Percentiles rank a stretch among this genome's conserved stretches.
These are phyloP conservation scores for Rhodamnia rubescens DNA, from an alignment of 345 rosid genomes.

Conservation along the genomic window DNA sequence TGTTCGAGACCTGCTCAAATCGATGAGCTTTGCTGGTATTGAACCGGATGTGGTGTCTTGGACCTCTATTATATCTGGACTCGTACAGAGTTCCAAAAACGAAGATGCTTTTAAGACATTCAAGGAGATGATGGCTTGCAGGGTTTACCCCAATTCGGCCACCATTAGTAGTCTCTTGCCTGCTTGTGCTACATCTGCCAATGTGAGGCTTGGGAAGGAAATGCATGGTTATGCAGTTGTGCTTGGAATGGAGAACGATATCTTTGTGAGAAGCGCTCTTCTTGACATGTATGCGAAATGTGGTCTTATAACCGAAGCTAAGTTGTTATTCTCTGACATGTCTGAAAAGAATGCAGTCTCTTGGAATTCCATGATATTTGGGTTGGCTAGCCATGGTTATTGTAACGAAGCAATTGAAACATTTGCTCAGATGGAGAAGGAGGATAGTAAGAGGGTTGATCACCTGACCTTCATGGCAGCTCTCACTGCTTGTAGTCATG, in stretches of 20 bases:
- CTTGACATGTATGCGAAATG: slow-evolving; percentile 84
- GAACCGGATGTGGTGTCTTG: slow-evolving; percentile 71
- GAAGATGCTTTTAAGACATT: slow-evolving; percentile 48
- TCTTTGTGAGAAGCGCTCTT: slow-evolving; percentile 64
- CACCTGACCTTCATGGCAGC: slow-evolving; percentile 76
- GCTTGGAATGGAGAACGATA: slow-evolving; percentile 46
- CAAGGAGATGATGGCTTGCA: slow-evolving; percentile 37
- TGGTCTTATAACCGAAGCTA: slow-evolving; percentile 52
- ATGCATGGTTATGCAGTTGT: slow-evolving; percentile 58
- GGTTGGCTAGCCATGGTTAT: slow-evolving; percentile 67
- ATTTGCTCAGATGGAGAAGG: slow-evolving; percentile 53
- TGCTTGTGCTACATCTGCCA: slow-evolving; percentile 42
- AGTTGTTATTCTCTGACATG: slow-evolving; percentile 39
- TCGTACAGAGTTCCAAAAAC: slow-evolving; percentile 50
- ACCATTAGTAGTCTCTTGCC: slow-evolving; percentile 68
- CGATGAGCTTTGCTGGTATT: slow-evolving; percentile 38
- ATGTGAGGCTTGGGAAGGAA: slow-evolving; percentile 52
- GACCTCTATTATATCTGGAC: slow-evolving; percentile 75
- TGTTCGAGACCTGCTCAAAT: slow-evolving; percentile 29
- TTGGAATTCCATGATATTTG: slow-evolving; percentile 89
- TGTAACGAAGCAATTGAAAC: slow-evolving; percentile 56
- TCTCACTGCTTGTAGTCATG: slow-evolving; percentile 75
- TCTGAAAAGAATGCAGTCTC: slow-evolving; percentile 44
- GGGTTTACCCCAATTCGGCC: slow-evolving; percentile 44
- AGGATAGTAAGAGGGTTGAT: slow-evolving; percentile 35